Evolutionary conservation across 495 filamentous ascomycete species (phyloP), one percentile per base, ranked within the genome.

Genomic region (Glarea lozoyensis): DNA sequence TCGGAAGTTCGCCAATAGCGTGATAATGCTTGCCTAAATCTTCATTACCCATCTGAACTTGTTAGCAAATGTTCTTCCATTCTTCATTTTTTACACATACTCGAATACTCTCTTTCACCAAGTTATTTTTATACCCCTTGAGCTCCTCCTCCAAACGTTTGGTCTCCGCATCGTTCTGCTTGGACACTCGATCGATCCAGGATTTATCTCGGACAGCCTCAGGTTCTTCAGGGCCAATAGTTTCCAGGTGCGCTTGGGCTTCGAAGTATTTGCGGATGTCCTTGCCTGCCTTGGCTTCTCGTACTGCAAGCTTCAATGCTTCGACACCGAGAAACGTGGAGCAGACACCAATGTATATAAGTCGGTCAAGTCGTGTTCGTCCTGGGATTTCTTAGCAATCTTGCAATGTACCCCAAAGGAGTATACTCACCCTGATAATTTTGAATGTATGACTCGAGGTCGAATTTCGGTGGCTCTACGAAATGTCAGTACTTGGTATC

Each of bases 21-120:
- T 81, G 79, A 55, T 75, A 82, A 57, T 82, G 79, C 22, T 74
- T 72, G 34, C 80, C 82, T 4, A 86, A 62, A 54, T 88, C 83
- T 55, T 88, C 80, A 49, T 83, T 81, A 21, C 75, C 81, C 81
- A 88, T 85, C 81, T 88, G 39, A 25, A 10, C 13, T 10, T 29
- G 1, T 23, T 21, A 24, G 44, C 37, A 55, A 37, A 15, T 7
- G 18, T 4, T 10, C 17, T n/a, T 16, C 5, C 10, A 37, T 20
- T 20, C 7, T n/a, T 21, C 10, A 3, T 7, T 18, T 39, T 3
- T 11, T 31, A 23, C 15, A 50, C 79, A 42, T 71, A 93, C 88
- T 55, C 93, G 67, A 48, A 97, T 95, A 63, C 89, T 96, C 62
- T 98, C 92, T 59, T 96, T 96, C 49, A 98, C 87, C 25, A 97